Base-by-base conservation (phyloP, 306 rosid species). In the Acacia acuminata region DNA sequence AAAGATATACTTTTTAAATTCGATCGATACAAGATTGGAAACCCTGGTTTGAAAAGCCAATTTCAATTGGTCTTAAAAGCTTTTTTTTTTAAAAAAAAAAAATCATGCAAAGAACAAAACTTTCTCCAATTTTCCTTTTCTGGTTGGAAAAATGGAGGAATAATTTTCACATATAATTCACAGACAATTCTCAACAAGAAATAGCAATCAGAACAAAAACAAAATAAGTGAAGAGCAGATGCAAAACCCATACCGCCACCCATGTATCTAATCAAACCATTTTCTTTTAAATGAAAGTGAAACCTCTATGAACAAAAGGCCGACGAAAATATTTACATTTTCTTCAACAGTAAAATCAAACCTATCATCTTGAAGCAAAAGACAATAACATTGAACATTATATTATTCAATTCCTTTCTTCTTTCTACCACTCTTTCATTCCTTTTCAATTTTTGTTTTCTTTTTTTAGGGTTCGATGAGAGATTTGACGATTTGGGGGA, bases 161-260 rank as follows among this genome's bases (percentile, higher is more conserved):
- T n/a, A 71, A 81, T 76, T 12, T 72, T 32, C 56, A 11, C 65
- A 68, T 53, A 48, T 24, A 69, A 75, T 58, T 8, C 27, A 60
- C 68, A 27, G 40, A 75, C 24, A 44, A 73, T 48, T 65, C 61
- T 50, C n/a, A n/a, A 50, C 0, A 53, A 0, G 20, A 13, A 19
- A 30, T 25, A 25, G n/a, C 13, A 42, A 71, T 38, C 15, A 48
- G 22, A 16, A 56, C 14, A 12, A 43, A 60, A 67, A 58, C 2
- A 25, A 30, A n/a, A 42, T 48, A n/a, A 68, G 58, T 40, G 32
- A 19, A 50, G 12, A 34, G 48, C 40, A 61, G 60, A 44, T 24
- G 66, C 73, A 67, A n/a, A 75, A 58, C 15, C 25, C 6, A 55
- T 38, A 38, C 1, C 8, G 40, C 40, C 8, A 38, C 8, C 1